Conservation (phyloP, 768 basidiomycete species). For the Russula earlei region DNA sequence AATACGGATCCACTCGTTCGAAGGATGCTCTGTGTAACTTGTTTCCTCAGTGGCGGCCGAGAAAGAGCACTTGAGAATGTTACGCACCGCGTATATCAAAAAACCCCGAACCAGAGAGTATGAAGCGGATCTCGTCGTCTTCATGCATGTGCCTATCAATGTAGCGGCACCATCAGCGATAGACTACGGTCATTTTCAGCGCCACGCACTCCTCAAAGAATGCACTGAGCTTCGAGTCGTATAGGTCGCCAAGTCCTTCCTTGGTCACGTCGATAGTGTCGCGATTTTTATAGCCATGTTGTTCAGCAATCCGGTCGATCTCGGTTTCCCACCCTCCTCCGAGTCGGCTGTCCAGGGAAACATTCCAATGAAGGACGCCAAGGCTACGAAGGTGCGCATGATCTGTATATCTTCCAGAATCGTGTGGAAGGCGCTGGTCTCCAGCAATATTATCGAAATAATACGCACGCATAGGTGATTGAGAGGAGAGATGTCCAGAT, state of each 20-base stretch:
- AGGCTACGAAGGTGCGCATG: conserved; percentile 40
- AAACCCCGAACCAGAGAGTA: conserved; percentile 79
- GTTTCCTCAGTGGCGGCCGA: not conserved
- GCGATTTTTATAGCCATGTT: conserved; percentile 74
- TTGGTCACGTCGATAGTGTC: conserved; percentile 73
- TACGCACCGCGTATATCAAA: conserved; percentile 81
- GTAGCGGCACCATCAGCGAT: not conserved
- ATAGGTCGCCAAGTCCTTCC: conserved; percentile 70
- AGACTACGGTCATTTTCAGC: not conserved
- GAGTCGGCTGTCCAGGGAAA: conserved; percentile 50
- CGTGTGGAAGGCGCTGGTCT: conserved; percentile 76
- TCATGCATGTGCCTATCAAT: conserved; percentile 80
- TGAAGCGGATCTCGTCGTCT: conserved; percentile 91
- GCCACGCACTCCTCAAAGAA: conserved; percentile 70
- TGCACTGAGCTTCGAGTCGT: conserved; percentile 70
- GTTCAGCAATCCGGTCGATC: conserved; percentile 53
- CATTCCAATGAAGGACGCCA: conserved; percentile 58
- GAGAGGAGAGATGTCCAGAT: too few species aligned
- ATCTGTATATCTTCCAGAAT: conserved; percentile 51
- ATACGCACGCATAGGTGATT: conserved; percentile 63
- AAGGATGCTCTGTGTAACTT: conserved; percentile 44
- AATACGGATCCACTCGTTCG: conserved; percentile 75
- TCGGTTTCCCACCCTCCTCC: conserved; percentile 38
- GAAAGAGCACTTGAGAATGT: not conserved
- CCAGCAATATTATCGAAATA: conserved; percentile 66